Evolutionary conservation across 1,284 basidiomycete species (phyloP).

Genomic region (Meripilus lineatus): DNA sequence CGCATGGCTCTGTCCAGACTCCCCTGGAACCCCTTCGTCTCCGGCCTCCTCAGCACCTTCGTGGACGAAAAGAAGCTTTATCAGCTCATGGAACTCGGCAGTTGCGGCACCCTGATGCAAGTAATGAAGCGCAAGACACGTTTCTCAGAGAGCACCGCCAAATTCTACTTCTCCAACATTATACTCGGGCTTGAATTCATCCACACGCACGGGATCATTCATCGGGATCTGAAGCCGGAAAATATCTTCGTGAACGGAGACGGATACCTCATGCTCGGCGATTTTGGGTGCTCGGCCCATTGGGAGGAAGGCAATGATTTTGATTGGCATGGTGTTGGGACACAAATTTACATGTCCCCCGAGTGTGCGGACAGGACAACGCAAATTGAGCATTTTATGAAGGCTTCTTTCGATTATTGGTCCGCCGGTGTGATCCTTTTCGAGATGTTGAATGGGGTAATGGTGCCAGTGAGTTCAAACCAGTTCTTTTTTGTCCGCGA

Average conservation of each 20-base stretch:
- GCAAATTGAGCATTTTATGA: no score
- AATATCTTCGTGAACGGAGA: slow-evolving; percentile 70
- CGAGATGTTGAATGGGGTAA: slow-evolving; percentile 63
- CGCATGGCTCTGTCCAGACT: slow-evolving; percentile 33
- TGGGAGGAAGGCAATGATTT: slow-evolving; percentile 42
- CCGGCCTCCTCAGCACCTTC: slow-evolving; percentile 38
- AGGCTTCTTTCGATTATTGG: slow-evolving; percentile 76
- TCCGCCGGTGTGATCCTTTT: slow-evolving; percentile 69
- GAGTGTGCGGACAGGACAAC: slow-evolving; percentile 51
- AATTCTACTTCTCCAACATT: slow-evolving; percentile 57
- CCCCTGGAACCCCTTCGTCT: slow-evolving; percentile 49
- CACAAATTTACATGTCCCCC: slow-evolving; percentile 68
- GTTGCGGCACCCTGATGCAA: slow-evolving; percentile 35
- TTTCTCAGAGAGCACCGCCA: slow-evolving; percentile 26
- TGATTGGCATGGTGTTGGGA: slow-evolving; percentile 52
- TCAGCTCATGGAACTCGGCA: slow-evolving; percentile 42
- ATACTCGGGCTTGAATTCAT: slow-evolving; percentile 71
- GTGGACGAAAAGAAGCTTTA: slow-evolving; percentile 44
- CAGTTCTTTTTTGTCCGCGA: background rate
- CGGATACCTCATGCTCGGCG: slow-evolving; percentile 65
- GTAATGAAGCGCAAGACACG: slow-evolving; percentile 29
- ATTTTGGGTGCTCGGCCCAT: slow-evolving; percentile 64
- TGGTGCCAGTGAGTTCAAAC: slow-evolving; percentile 37
- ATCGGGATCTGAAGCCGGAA: slow-evolving; percentile 84
- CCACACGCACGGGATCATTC: slow-evolving; percentile 68